Conservation (phyloP, 2,329 filamentous ascomycete species). For the Colletotrichum theobromicola region DNA sequence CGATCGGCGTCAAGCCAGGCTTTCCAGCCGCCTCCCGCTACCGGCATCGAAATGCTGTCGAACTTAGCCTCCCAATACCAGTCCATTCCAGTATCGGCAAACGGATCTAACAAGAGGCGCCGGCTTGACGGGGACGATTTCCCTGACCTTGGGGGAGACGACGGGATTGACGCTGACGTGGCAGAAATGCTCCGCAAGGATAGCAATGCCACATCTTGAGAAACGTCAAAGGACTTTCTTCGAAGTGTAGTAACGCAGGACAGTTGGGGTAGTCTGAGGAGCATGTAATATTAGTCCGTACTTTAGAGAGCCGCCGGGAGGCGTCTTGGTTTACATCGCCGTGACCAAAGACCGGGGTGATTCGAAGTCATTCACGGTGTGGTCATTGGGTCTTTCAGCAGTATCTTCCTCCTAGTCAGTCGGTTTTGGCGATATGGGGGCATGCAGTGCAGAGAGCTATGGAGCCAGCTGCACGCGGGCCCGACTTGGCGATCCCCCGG, state of each 20-base stretch:
- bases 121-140: conserved; percentile 58
- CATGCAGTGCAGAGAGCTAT: neutral
- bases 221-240: neutral
- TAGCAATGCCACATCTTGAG: conserved; percentile 25
- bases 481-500: neutral
- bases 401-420: neutral
- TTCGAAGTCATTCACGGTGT: neutral
- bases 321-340: neutral
- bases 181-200: conserved; percentile 58
- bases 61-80: conserved; percentile 50
- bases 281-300: neutral
- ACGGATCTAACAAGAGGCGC: conserved; percentile 62
- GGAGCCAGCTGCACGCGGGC: neutral
- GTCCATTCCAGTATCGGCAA: conserved; percentile 52
- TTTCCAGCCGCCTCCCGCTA: conserved; percentile 27
- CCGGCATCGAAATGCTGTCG: conserved; percentile 45
- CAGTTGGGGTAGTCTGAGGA: neutral
- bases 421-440: neutral
- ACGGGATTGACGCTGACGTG: conserved; percentile 63
- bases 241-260: neutral
- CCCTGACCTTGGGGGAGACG: conserved; percentile 58
- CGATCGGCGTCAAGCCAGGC: conserved; percentile 20
- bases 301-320: neutral
- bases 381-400: neutral
- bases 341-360: neutral